Percentiles rank a stretch among this genome's conserved stretches.
Evolutionary conservation across 2,329 filamentous ascomycete species (phyloP).

Genomic region (Fusarium buharicum): DNA sequence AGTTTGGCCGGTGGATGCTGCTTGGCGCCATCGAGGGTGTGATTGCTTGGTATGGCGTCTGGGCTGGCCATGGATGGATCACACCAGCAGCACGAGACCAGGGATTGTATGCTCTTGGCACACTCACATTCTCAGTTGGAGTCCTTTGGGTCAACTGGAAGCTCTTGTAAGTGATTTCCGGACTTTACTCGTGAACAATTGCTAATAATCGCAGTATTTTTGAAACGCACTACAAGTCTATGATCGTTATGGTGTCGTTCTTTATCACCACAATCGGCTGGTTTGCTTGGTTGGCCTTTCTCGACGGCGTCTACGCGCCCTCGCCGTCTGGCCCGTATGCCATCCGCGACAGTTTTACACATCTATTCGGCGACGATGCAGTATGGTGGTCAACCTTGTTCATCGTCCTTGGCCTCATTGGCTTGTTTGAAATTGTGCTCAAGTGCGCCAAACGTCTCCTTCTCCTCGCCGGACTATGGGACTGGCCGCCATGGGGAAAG

Average conservation of each 20-base stretch:
- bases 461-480: slow-evolving; percentile 59
- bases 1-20: slow-evolving; percentile 82
- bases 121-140: slow-evolving; percentile 75
- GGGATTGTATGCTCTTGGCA: slow-evolving; percentile 77
- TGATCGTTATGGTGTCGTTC: slow-evolving; percentile 69
- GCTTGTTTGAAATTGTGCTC: slow-evolving; percentile 73
- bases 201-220: slow-evolving; percentile 62
- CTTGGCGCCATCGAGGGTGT: slow-evolving; percentile 78
- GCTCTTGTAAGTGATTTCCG: slow-evolving; percentile 68
- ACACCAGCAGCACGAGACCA: slow-evolving; percentile 67
- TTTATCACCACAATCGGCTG: slow-evolving; percentile 72
- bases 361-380: slow-evolving; percentile 73
- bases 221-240: slow-evolving; percentile 80
- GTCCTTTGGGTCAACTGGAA: slow-evolving; percentile 80
- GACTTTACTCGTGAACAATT: neutral
- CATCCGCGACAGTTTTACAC: slow-evolving; percentile 73
- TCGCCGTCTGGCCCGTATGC: slow-evolving; percentile 67
- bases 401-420: slow-evolving; percentile 68
- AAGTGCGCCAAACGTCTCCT: slow-evolving; percentile 60
- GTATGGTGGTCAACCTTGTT: slow-evolving; percentile 81
- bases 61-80: slow-evolving; percentile 62
- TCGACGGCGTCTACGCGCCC: slow-evolving; percentile 69
- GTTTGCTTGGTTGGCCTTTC: slow-evolving; percentile 78
- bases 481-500: slow-evolving; percentile 57
- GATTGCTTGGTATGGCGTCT: slow-evolving; percentile 74